Evolutionary conservation across 1,284 basidiomycete species (phyloP).

Genomic region (Tetrapyrgos nigripes): DNA sequence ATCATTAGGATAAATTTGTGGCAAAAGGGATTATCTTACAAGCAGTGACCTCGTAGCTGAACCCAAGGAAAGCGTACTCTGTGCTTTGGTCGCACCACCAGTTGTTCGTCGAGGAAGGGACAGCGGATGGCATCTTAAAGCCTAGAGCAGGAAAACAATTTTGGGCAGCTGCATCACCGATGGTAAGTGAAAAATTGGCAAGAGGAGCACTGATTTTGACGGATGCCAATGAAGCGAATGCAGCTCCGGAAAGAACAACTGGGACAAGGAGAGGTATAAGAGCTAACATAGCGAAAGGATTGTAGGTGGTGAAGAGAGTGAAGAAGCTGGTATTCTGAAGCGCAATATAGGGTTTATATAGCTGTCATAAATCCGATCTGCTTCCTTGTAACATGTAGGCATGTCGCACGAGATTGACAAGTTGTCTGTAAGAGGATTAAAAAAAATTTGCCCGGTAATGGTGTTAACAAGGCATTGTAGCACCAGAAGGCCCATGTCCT

Average conservation of each 20-base stretch:
- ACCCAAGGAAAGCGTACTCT: slow-evolving; percentile 77
- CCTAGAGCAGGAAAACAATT: slow-evolving; percentile 62
- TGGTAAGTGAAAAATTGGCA: neutral
- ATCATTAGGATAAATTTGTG: neutral
- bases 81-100: slow-evolving; percentile 73
- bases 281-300: neutral
- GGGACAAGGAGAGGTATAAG: neutral
- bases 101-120: slow-evolving; percentile 52
- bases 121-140: slow-evolving; percentile 59
- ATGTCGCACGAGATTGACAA: no score
- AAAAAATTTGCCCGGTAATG: no score
- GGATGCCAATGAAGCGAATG: neutral
- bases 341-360: neutral
- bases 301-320: neutral
- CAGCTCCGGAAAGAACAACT: neutral
- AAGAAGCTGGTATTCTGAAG: neutral
- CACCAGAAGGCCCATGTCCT: no score
- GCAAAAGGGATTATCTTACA: slow-evolving; percentile 42
- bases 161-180: neutral
- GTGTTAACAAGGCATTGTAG: no score
- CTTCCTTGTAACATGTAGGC: no score
- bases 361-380: no score
- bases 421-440: no score
- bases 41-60: slow-evolving; percentile 71
- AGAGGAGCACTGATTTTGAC: neutral